These are phyloP conservation scores for Medicago truncatula DNA, from an alignment of 306 rosid genomes.

Conservation along the genomic window DNA sequence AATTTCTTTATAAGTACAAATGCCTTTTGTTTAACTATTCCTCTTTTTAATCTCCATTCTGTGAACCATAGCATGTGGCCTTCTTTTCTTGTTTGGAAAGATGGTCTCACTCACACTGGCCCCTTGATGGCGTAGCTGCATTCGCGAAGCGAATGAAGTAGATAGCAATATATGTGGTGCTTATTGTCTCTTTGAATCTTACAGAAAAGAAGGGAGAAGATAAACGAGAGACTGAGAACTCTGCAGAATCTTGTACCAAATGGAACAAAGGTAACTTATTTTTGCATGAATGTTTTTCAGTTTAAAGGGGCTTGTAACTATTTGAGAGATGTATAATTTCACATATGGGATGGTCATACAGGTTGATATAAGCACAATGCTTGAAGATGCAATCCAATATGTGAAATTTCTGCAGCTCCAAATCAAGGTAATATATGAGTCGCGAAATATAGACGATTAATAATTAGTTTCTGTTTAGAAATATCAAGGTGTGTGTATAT, in stretches of 20 bases:
- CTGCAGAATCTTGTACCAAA: slow-evolving; percentile 86
- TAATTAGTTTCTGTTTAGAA: background rate
- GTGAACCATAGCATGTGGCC: background rate
- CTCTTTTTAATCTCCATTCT: background rate
- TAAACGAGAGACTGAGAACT: slow-evolving; percentile 74
- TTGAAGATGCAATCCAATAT: slow-evolving; percentile 87
- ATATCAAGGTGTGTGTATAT: background rate
- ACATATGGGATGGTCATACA: slow-evolving; percentile 29
- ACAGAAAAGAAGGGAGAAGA: slow-evolving; percentile 95
- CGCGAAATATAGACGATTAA: background rate
- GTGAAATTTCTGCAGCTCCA: slow-evolving; percentile 92
- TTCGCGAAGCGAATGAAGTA: too few relatives aligned
- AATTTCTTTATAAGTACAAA: background rate
- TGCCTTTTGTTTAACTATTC: background rate
- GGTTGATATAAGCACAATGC: slow-evolving; percentile 99
- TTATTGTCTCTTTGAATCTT: slow-evolving; percentile 32
- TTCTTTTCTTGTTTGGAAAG: too few relatives aligned
- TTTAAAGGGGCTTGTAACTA: too few relatives aligned
- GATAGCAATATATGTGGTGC: background rate
- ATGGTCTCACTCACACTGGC: too few relatives aligned
- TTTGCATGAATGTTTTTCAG: background rate
- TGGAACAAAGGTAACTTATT: slow-evolving; percentile 73
- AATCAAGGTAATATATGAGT: slow-evolving; percentile 72
- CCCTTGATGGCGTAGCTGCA: too few relatives aligned
- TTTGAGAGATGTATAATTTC: background rate